Conservation (phyloP, 2,329 filamentous ascomycete genomes). For the Calonectria crousiana region DNA sequence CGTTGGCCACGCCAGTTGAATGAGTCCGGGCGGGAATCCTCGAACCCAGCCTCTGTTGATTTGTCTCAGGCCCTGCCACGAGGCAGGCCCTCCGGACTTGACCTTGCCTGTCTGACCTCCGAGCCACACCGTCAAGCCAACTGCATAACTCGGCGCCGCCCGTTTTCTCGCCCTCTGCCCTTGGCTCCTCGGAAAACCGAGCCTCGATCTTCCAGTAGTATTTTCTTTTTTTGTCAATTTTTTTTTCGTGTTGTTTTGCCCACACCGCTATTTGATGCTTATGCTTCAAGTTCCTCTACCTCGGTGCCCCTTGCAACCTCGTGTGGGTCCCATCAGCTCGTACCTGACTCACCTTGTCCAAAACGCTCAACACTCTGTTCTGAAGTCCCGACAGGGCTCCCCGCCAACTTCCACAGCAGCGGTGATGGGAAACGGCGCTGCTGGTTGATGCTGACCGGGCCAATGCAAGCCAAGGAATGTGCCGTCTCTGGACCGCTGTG, state of each 20-base stretch:
- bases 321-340: conserved; percentile 33
- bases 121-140: conserved; percentile 37
- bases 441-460: conserved; percentile 23
- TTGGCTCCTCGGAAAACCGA: conserved; percentile 28
- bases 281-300: conserved; percentile 36
- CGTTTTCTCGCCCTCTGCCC: conserved; percentile 34
- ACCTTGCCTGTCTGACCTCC: conserved; percentile 33
- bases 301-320: conserved; percentile 21
- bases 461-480: conserved; percentile 29
- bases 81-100: conserved; percentile 23
- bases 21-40: conserved; percentile 6
- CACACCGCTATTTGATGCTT: conserved; percentile 44
- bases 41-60: conserved; percentile 24
- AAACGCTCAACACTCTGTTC: conserved; percentile 23
- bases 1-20: conserved; percentile 25
- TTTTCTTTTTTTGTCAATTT: not conserved
- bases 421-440: conserved; percentile 20
- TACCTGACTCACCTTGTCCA: conserved; percentile 32
- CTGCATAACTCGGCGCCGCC: conserved; percentile 20
- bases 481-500: conserved; percentile 34
- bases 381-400: conserved; percentile 24
- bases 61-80: conserved; percentile 36
- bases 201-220: not conserved
- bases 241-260: conserved; percentile 10
- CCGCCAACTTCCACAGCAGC: conserved; percentile 25